Evolutionary conservation across 305 asterid genomes (phyloP).

Genomic region (Plantago rigida): DNA sequence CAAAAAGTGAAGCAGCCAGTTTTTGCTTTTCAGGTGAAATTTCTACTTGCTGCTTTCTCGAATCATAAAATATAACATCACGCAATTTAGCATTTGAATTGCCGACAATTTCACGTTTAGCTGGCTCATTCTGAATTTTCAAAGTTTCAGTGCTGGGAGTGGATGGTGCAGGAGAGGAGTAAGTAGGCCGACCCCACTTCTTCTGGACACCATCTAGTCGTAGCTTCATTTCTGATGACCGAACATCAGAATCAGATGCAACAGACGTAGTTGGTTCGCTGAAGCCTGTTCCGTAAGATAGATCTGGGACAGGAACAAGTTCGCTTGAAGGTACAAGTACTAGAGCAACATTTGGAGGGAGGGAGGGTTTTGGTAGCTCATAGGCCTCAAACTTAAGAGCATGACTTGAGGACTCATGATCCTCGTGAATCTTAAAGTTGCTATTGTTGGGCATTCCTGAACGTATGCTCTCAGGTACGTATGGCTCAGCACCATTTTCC

Average conservation of each 20-base stretch:
- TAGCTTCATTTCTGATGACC: conserved; percentile 57
- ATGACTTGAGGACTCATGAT: conserved; percentile 54
- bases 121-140: conserved; percentile 48
- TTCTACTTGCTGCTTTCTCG: conserved; percentile 52
- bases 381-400: conserved; percentile 90
- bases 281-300: conserved; percentile 40
- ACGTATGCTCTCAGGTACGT: conserved; percentile 66
- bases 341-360: conserved; percentile 43
- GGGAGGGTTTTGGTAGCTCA: conserved; percentile 68
- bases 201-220: conserved; percentile 89
- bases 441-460: conserved; percentile 42
- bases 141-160: conserved; percentile 37
- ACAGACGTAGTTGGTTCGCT: conserved; percentile 36
- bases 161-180: conserved; percentile 53
- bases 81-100: conserved; percentile 41
- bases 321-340: conserved; percentile 48
- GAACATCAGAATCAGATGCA: conserved; percentile 42
- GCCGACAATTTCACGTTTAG: conserved; percentile 37
- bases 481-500: conserved; percentile 82
- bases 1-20: conserved; percentile 92
- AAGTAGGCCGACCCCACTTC: conserved; percentile 81
- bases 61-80: conserved; percentile 39
- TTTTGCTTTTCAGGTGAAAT: conserved; percentile 77
- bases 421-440: conserved; percentile 60
- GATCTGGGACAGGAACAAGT: conserved; percentile 72